Evolutionary conservation across 1,139 yeast genomes (phyloP).

Genomic region (Yamadazyma diddensiae): DNA sequence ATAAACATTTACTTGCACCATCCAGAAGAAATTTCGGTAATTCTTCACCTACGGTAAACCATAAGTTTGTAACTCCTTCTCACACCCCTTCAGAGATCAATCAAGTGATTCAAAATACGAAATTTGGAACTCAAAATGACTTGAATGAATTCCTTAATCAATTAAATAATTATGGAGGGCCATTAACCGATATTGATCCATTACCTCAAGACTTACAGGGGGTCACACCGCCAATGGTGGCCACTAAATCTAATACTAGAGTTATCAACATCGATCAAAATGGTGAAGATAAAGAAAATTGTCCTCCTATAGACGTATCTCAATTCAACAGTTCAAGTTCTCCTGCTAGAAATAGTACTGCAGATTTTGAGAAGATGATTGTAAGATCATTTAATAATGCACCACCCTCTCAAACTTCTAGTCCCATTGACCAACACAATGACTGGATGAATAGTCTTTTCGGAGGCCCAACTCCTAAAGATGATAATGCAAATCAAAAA

Average conservation of each 20-base stretch:
- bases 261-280: constrained; percentile 41
- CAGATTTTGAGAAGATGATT: constrained; percentile 40
- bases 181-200: constrained; percentile 54
- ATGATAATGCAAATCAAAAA: constrained; percentile 25
- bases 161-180: constrained; percentile 49
- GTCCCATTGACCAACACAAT: constrained; percentile 21
- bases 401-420: constrained; percentile 23
- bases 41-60: constrained; percentile 18
- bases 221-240: constrained; percentile 48
- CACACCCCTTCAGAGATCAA: constrained; percentile 46
- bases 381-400: constrained; percentile 33
- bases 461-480: constrained; percentile 47
- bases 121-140: constrained; percentile 31
- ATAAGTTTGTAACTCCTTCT: constrained; percentile 40
- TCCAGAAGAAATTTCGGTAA: constrained; percentile 19
- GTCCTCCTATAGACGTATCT: constrained; percentile 23
- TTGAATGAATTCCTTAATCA: constrained; percentile 48
- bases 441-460: constrained; percentile 40
- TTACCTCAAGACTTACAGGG: constrained; percentile 35
- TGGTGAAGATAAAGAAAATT: constrained; percentile 44
- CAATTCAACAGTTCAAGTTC: constrained; percentile 15
- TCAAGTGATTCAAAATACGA: constrained; percentile 35
- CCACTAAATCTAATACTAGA: constrained; percentile 46
- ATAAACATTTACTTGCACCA: constrained; percentile 2
- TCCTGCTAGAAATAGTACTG: constrained; percentile 21